A percentile compares a stretch with the other conserved stretches of the same genome.
Conservation (phyloP, 495 filamentous ascomycete genomes). For the Clohesyomyces aquaticus region DNA sequence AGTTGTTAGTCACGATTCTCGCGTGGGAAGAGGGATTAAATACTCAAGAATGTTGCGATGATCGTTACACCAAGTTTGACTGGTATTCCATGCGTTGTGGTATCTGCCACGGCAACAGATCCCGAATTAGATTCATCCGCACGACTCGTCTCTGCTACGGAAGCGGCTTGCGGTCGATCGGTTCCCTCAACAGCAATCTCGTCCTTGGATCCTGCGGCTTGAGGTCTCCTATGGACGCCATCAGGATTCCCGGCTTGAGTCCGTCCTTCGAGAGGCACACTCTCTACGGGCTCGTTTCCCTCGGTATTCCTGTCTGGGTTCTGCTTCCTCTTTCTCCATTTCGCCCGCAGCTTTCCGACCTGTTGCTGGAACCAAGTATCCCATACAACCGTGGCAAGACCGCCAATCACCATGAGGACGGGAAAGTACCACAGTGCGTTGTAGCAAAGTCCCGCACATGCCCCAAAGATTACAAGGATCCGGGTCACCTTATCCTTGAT, state of each 20-base stretch:
- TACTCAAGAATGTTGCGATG: constrained; percentile 59
- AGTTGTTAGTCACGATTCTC: constrained; percentile 16
- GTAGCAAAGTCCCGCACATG: constrained; percentile 70
- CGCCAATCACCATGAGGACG: constrained; percentile 65
- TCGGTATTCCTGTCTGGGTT: constrained; percentile 18
- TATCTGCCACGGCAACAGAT: constrained; percentile 33
- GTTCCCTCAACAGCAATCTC: neutral
- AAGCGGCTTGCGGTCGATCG: neutral
- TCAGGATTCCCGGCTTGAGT: neutral
- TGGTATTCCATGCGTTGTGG: constrained; percentile 41
- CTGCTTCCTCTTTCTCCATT: constrained; percentile 12
- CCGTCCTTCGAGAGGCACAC: constrained; percentile 15
- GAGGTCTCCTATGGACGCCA: constrained; percentile 26
- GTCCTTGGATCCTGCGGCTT: constrained; percentile 12
- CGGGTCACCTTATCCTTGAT: constrained; percentile 74
- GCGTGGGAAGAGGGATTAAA: constrained; percentile 3
- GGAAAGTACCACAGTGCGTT: constrained; percentile 86
- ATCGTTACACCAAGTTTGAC: constrained; percentile 56
- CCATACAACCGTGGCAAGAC: constrained; percentile 60
- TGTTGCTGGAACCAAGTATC: constrained; percentile 61
- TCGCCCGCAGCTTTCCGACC: constrained; percentile 37
- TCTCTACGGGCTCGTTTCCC: constrained; percentile 23
- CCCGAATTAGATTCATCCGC: no score
- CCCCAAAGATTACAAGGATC: constrained; percentile 71
- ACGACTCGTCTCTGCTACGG: neutral